Evolutionary conservation across 352 stramenopile species (phyloP), one percentile per base, ranked within the genome.

Genomic region (Phytophthora sojae): DNA sequence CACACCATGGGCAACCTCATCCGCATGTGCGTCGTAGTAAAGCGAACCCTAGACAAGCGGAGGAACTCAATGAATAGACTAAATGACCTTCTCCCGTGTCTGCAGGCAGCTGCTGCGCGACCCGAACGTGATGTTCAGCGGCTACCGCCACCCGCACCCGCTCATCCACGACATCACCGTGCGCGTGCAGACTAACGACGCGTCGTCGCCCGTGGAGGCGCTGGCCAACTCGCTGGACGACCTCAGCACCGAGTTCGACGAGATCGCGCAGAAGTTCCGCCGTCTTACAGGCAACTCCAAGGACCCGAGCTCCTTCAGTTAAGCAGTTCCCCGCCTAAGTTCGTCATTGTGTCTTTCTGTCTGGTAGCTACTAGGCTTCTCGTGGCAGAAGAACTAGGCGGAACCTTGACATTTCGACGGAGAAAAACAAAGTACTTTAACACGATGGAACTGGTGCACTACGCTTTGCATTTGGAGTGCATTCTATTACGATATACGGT

Each of bases 1-100:
- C 97, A 99, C 82, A 99, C 97, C 0, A 89, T 99, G 49, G 95
- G 91, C 47, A 99, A 99, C 77, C 89, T 99, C 64, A 90, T 99
- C 64, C 95, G 97, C 61, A 99, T 99, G 96, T 97, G 75, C 80
- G 87, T 79, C 37, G 37, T 32, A 30, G 2, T 30, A 2, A 30
- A 30, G 5, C 29, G 4, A 45, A 6, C 14, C 37, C 12, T 56
- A 47, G n/a, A 61, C 26, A 32, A 32, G 29, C 29, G 1, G 6
- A 32, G 29, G 29, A 9, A 6, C 29, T 32, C 6, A 32, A 4
- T 26, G 2, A 26, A 9, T 9, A 32, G 6, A 44, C 37, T 44
- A 7, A 44, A n/a, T 44, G 15, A 17, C 29, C 30, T 42, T 14
- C 44, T 4, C 45, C 21, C 53, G 35, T n/a, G 17, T 29, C 6